These are phyloP conservation scores for Diaporthe ampelina DNA, from an alignment of 2,329 filamentous ascomycete species.

Conservation along the genomic window DNA sequence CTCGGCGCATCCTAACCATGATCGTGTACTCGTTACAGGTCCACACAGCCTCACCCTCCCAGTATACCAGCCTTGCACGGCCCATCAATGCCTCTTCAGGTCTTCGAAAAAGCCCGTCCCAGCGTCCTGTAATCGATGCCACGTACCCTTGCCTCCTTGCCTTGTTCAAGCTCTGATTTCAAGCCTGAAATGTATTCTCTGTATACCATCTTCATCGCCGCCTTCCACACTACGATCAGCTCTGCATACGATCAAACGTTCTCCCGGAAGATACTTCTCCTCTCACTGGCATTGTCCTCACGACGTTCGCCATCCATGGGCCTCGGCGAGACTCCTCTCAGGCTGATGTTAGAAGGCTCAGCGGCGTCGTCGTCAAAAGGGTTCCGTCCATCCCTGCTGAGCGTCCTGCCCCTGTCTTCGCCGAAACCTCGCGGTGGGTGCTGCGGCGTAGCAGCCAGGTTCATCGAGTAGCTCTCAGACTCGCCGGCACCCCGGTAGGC, in stretches of 20 bases:
- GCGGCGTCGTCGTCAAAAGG: constrained; percentile 79
- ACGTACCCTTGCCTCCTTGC: background rate
- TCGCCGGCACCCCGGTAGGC: constrained; percentile 50
- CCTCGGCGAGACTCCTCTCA: constrained; percentile 82
- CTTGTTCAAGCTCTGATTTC: background rate
- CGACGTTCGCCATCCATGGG: constrained; percentile 70
- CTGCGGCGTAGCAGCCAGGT: constrained; percentile 57
- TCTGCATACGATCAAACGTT: constrained; percentile 64
- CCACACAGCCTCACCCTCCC: background rate
- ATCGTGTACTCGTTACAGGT: constrained; percentile 16
- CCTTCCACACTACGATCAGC: background rate
- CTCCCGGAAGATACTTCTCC: constrained; percentile 79
- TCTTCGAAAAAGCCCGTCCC: background rate
- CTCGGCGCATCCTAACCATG: constrained; percentile 25
- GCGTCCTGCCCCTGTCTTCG: constrained; percentile 57
- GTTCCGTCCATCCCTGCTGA: constrained; percentile 63
- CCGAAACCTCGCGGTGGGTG: constrained; percentile 49
- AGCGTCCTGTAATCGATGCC: background rate
- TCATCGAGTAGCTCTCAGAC: constrained; percentile 61
- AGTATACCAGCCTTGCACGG: background rate
- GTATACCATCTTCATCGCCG: background rate
- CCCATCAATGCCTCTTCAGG: constrained; percentile 4
- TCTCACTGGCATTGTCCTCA: constrained; percentile 62
- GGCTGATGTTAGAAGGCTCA: constrained; percentile 70
- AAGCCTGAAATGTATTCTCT: background rate